These are phyloP conservation scores for Hondaea fermentalgiana DNA, from an alignment of 108 stramenopile species.

Conservation along the genomic window DNA sequence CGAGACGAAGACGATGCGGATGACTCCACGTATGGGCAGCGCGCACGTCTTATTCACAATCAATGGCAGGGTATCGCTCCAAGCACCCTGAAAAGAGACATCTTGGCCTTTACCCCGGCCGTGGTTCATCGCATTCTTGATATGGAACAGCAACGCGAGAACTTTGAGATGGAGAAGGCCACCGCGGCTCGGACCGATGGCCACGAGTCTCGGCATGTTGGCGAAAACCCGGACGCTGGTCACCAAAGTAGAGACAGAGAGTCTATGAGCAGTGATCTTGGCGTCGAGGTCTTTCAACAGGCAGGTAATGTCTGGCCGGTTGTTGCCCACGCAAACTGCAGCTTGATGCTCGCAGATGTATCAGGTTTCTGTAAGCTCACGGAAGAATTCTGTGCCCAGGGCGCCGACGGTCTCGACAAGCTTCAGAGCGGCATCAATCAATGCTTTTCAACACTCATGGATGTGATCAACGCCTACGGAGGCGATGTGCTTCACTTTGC, in stretches of 20 bases:
- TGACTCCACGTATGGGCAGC: not conserved
- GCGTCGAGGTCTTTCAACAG: no score
- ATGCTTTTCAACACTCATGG: not conserved
- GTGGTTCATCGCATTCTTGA: not conserved
- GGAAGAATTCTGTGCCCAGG: not conserved
- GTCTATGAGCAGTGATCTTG: not conserved
- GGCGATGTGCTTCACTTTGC: not conserved
- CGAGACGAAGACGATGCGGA: no score
- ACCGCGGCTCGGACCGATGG: no score
- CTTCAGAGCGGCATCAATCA: not conserved
- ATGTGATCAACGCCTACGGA: not conserved
- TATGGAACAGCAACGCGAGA: not conserved
- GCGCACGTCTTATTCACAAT: not conserved
- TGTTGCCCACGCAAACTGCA: not conserved
- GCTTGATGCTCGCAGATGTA: not conserved
- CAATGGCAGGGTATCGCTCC: not conserved
- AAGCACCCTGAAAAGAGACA: not conserved
- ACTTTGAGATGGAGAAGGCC: not conserved
- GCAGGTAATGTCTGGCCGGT: not conserved
- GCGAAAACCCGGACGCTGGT: no score
- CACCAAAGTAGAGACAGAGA: not conserved
- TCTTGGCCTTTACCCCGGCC: not conserved
- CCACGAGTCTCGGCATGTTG: no score
- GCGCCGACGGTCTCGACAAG: conserved; percentile 2
- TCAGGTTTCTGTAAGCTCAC: not conserved